phyloP scores from a whole-genome alignment of 1,284 basidiomycete genomes.

The Xerocomus amazonicus region DNA sequence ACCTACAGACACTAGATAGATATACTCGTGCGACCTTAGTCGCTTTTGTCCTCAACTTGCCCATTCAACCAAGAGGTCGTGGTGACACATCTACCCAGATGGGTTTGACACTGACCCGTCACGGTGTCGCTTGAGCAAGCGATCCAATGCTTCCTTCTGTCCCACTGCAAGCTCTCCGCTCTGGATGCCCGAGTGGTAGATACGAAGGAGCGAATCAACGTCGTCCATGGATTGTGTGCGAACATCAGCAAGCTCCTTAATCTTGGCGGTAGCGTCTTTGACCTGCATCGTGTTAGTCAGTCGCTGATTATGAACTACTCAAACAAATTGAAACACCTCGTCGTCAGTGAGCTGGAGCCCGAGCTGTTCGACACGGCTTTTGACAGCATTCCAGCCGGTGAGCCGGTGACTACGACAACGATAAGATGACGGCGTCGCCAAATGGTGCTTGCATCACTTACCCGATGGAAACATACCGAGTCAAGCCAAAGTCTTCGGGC shows the following conservation, averaged over 20 bases:
- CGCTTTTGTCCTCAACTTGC: background rate
- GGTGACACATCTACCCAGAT: constrained; percentile 5
- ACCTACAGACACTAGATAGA: background rate
- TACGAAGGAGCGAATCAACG: constrained; percentile 93
- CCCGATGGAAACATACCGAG: constrained; percentile 97
- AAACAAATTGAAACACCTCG: constrained; percentile 47
- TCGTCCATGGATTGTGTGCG: constrained; percentile 99
- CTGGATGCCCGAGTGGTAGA: constrained; percentile 90
- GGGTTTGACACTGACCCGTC: constrained; percentile 33
- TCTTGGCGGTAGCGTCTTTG: constrained; percentile 98
- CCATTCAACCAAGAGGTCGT: background rate
- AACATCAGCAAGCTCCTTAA: constrained; percentile 99
- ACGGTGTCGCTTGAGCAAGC: constrained; percentile 73
- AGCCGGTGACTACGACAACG: constrained; percentile 68
- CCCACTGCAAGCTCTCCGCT: constrained; percentile 85
- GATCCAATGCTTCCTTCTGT: constrained; percentile 83
- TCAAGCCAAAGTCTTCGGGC: constrained; percentile 98
- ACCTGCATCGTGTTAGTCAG: constrained; percentile 43
- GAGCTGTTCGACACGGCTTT: constrained; percentile 97
- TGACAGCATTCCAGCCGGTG: constrained; percentile 99
- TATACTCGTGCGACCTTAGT: background rate
- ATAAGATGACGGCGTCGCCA: constrained; percentile 7
- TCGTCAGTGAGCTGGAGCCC: constrained; percentile 84
- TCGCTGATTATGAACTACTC: background rate
- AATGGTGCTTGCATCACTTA: constrained; percentile 32